Percentiles rank a stretch among this genome's conserved stretches.
Evolutionary conservation across 2,329 filamentous ascomycete genomes (phyloP).

Genomic region (Aquanectria penicillioides): DNA sequence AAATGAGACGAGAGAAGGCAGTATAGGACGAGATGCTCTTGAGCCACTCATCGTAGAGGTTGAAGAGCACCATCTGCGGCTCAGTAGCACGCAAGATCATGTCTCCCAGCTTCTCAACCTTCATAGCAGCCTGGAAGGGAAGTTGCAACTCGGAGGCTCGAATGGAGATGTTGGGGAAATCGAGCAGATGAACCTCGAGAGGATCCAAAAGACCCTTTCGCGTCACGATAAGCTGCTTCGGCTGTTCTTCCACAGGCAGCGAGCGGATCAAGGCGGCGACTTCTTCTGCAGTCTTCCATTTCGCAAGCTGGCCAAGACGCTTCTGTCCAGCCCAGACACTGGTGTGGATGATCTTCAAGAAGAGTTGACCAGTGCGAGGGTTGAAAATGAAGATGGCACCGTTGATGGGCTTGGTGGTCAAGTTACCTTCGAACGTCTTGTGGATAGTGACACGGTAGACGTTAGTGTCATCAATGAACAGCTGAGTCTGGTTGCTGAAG

Average conservation of each 20-base stretch:
- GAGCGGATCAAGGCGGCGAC: slow-evolving; percentile 96
- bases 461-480: slow-evolving; percentile 99
- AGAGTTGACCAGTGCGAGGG: slow-evolving; percentile 95
- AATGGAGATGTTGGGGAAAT: slow-evolving; percentile 99
- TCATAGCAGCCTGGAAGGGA: slow-evolving; percentile 99
- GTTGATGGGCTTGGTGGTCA: slow-evolving; percentile 99
- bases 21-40: slow-evolving; percentile 99
- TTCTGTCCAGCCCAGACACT: slow-evolving; percentile 99
- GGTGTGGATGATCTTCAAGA: slow-evolving; percentile 99
- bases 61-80: slow-evolving; percentile 99
- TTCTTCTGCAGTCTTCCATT: slow-evolving; percentile 99
- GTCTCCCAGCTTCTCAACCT: slow-evolving; percentile 98
- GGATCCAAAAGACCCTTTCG: slow-evolving; percentile 97
- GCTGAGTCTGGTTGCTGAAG: slow-evolving; percentile 98
- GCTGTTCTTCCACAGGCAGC: slow-evolving; percentile 95
- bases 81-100: slow-evolving; percentile 98
- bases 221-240: slow-evolving; percentile 98
- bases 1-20: slow-evolving; percentile 92
- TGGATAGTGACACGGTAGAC: slow-evolving; percentile 99
- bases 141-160: slow-evolving; percentile 95
- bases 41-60: slow-evolving; percentile 97
- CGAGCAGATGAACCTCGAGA: slow-evolving; percentile 94
- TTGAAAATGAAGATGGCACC: slow-evolving; percentile 99
- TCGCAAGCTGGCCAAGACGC: slow-evolving; percentile 96
- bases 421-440: slow-evolving; percentile 98